Conservation (phyloP, 2,329 filamentous ascomycete genomes). For the Ascochyta pisi region DNA sequence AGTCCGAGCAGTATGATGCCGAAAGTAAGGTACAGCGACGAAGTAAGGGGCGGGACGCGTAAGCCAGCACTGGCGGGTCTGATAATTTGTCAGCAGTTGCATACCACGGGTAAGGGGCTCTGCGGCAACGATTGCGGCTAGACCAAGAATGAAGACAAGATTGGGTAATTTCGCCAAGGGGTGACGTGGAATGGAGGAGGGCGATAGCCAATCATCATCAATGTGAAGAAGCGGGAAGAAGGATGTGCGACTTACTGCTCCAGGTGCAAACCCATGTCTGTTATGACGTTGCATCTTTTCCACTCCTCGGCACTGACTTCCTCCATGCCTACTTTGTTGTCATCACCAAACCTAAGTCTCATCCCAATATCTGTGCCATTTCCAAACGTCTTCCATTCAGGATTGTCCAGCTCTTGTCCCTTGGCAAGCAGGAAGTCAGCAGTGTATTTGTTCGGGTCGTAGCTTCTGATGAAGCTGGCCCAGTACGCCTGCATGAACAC, state of each 20-base stretch:
- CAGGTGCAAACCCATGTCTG: constrained; percentile 36
- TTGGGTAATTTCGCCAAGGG: not conserved
- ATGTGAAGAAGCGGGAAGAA: not conserved
- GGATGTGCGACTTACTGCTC: constrained; percentile 38
- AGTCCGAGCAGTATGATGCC: constrained; percentile 1
- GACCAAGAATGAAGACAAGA: not conserved
- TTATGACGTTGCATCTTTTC: constrained; percentile 33
- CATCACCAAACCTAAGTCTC: constrained; percentile 37
- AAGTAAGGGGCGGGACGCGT: constrained; percentile 7
- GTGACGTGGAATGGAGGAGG: not conserved
- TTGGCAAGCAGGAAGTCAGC: constrained; percentile 25
- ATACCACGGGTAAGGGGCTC: not conserved
- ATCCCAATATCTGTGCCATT: constrained; percentile 21
- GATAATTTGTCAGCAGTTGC: constrained; percentile 3
- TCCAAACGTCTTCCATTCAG: constrained; percentile 35
- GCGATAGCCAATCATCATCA: not conserved
- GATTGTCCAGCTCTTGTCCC: constrained; percentile 27
- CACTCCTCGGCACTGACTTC: constrained; percentile 29
- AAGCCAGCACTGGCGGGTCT: constrained; percentile 8
- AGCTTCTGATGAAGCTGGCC: constrained; percentile 53
- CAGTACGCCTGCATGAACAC: constrained; percentile 51
- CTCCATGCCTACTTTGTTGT: constrained; percentile 41
- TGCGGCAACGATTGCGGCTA: not conserved
- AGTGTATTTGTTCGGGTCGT: constrained; percentile 51
- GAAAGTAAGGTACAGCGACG: constrained; percentile 4